Evolutionary conservation across 495 filamentous ascomycete genomes (phyloP).

Genomic region (Aspergillus heteromorphus): DNA sequence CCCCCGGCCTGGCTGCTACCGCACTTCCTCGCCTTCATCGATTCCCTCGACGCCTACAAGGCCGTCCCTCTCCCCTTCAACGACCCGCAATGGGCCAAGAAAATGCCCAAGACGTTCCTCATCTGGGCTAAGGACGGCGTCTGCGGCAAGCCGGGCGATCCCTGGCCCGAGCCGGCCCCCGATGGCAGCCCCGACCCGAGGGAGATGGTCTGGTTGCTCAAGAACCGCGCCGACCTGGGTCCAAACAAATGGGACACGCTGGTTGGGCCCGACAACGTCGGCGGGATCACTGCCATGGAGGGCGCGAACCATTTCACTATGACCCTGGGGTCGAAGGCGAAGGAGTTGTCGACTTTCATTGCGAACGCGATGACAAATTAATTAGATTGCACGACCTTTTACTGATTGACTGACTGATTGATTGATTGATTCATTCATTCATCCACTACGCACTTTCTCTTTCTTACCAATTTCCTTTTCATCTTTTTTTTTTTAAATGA

Average conservation of each 20-base stretch:
- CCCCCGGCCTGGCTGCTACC: constrained; percentile 75
- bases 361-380: not conserved
- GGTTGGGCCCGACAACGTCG: constrained; percentile 59
- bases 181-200: constrained; percentile 48
- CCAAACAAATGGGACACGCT: constrained; percentile 78
- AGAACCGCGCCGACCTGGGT: constrained; percentile 72
- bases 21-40: constrained; percentile 75
- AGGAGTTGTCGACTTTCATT: constrained; percentile 34
- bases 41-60: constrained; percentile 68
- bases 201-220: constrained; percentile 72
- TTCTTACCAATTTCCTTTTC: not conserved
- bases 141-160: constrained; percentile 63
- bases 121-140: constrained; percentile 83
- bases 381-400: not conserved
- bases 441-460: not conserved
- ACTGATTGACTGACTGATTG: no score
- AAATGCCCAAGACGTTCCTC: constrained; percentile 55
- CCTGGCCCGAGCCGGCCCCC: constrained; percentile 61
- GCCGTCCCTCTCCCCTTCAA: constrained; percentile 36
- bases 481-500: no score
- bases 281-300: constrained; percentile 48
- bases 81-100: constrained; percentile 37
- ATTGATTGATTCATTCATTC: not conserved
- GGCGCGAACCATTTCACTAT: constrained; percentile 42
- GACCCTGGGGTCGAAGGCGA: constrained; percentile 32